Base-by-base conservation (phyloP, 1,139 yeast genomes). In the Meyerozyma carpophila region DNA sequence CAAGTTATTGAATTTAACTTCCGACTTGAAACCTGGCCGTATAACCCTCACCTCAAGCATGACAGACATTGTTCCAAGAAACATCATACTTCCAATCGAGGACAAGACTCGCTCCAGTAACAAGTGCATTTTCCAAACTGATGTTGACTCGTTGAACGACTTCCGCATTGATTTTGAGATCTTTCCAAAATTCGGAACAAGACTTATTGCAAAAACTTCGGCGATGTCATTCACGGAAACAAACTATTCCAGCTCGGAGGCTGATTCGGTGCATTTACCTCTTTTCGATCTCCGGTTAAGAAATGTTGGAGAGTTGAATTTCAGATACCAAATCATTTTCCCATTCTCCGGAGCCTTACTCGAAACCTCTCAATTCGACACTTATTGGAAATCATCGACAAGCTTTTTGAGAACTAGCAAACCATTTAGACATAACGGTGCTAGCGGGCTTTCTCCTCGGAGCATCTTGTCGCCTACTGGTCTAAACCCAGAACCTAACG, bases 341-440 rank as follows among this genome's bases (percentile, higher is more conserved):
- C 98, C 98, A n/a, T 93, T 84, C 62, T 75, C 84, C 4, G 97
- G 97, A 4, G 75, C 73, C 11, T 84, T 95, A 8, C 69, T 93
- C 44, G 98, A 91, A 61, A 87, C 95, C 37, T 83, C 96, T 5
- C 88, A 90, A 65, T 91, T 88, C 59, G 97, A 91, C 57, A 91
- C 98, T 0, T 93, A 93, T 64, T 93, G 98, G 98, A 93, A 91
- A 63, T 83, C 95, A 1, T 86, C 95, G 0, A 78, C 77, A 4
- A 66, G 67, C 40, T 66, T 68, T 43, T 66, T 68, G 20, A 70
- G 68, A 43, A 62, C 61, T 43, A 61, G 56, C 37, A 59, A 59
- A 28, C 54, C 63, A 4, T 53, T 62, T 44, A 68, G 65, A 43
- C 53, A 61, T 44, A 68, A 66, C 49, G 68, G 69, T 4, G 72